Evolutionary conservation across 306 rosid genomes (phyloP).

Genomic region (Nissolia schottii): DNA sequence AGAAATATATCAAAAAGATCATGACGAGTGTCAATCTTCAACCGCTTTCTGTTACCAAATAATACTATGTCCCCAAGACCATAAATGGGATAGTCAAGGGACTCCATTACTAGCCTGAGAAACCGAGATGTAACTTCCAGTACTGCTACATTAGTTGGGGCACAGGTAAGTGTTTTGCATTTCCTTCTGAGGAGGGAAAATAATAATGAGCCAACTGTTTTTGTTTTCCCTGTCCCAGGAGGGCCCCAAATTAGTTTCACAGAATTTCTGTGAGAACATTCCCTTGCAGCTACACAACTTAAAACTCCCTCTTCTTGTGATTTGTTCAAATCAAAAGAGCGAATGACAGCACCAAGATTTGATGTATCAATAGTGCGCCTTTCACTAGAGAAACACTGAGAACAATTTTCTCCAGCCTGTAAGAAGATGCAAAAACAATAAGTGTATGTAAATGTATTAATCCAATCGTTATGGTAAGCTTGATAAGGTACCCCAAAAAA

Average conservation of each 20-base stretch:
- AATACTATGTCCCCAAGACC: slow-evolving; percentile 44
- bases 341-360: slow-evolving; percentile 33
- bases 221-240: slow-evolving; percentile 50
- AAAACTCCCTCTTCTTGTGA: slow-evolving; percentile 39
- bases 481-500: not conserved
- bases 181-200: slow-evolving; percentile 28
- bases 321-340: slow-evolving; percentile 33
- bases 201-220: slow-evolving; percentile 34
- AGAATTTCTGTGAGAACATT: slow-evolving; percentile 30
- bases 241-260: slow-evolving; percentile 44
- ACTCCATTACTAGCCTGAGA: slow-evolving; percentile 28
- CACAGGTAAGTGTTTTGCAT: slow-evolving; percentile 42
- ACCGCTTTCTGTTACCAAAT: slow-evolving; percentile 31
- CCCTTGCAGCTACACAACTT: slow-evolving; percentile 36
- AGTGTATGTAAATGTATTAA: slow-evolving; percentile 1
- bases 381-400: slow-evolving; percentile 33
- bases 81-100: slow-evolving; percentile 31
- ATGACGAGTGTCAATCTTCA: slow-evolving; percentile 24
- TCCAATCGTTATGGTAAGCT: not conserved
- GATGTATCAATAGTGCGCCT: slow-evolving; percentile 20
- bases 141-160: slow-evolving; percentile 46
- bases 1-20: slow-evolving; percentile 40
- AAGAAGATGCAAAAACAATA: slow-evolving; percentile 12
- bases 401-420: slow-evolving; percentile 36
- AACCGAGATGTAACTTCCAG: slow-evolving; percentile 31